These are phyloP conservation scores for Colletotrichum navitas DNA, from an alignment of 2,329 filamentous ascomycete species.

Conservation along the genomic window DNA sequence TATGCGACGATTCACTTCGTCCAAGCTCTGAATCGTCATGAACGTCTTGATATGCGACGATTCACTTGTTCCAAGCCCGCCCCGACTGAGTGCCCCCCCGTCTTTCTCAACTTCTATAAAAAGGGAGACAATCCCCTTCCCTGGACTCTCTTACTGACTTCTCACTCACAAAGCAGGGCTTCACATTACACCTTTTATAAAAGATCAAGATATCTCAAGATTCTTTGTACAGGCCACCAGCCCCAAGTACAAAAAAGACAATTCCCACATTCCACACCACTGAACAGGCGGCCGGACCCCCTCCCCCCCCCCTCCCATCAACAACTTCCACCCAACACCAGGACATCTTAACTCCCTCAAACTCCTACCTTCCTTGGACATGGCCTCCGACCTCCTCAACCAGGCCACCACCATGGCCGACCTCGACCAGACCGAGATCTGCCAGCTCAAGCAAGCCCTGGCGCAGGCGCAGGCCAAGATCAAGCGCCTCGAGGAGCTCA, in stretches of 20 bases:
- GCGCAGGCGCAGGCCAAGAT: neutral
- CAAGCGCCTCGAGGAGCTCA: constrained; percentile 3
- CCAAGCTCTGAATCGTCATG: neutral
- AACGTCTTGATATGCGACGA: too few species aligned
- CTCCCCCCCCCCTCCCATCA: neutral
- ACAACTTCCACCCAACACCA: constrained; percentile 44
- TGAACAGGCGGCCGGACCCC: neutral
- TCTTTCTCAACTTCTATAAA: neutral
- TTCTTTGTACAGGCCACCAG: neutral
- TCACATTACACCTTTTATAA: neutral
- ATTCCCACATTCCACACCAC: neutral
- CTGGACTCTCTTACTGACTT: neutral
- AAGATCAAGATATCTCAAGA: neutral
- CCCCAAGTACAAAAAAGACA: neutral
- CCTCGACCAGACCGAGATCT: constrained; percentile 25
- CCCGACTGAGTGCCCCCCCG: neutral
- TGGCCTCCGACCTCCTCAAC: neutral
- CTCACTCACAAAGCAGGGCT: neutral
- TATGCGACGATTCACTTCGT: neutral
- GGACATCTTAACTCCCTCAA: constrained; percentile 1
- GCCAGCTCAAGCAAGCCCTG: constrained; percentile 10
- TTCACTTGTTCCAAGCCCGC: too few species aligned
- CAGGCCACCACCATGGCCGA: neutral
- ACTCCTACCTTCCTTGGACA: neutral
- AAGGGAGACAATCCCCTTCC: neutral